Base-by-base conservation (phyloP, 202 grass and related monocot genomes). In the Setaria italica region DNA sequence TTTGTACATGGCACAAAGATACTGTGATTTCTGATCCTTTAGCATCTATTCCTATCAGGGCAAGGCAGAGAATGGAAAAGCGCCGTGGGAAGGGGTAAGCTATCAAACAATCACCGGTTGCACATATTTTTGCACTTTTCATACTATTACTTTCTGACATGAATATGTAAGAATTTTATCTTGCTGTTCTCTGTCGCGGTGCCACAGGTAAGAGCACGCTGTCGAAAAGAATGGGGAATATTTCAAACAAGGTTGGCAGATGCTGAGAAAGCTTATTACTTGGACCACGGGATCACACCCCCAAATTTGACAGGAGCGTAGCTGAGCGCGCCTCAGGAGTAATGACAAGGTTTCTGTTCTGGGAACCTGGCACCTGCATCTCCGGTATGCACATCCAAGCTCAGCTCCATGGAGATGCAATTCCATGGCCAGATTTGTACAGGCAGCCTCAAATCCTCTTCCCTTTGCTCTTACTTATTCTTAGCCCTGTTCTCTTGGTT, bases 21-120 rank as follows among this genome's bases (percentile, higher is more conserved):
- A 60, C 21, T 17, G 3, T 4, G 20, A 83, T 65, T 69, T 59
- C 91, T 84, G 35, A 80, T 72, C 72, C 43, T 76, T 39, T 56
- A 64, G 43, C 60, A 70, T 88, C 45, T 34, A 45, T 81, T 41
- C 65, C 70, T 86, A 14, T 9, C 87, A 97, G 95, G 95, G 92
- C 29, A 76, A 95, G 84, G 72, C 89, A 77, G 87, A 87, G 49
- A 85, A 91, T 53, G 92, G 90, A 82, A 95, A 57, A 87, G 85
- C 92, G 35, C 89, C 91, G 14, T 93, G 90, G 95, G 85, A 95
- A 92, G 92, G 92, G 87, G 95, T 97, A 91, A 76, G 92, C 74
- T 11, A 68, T 67, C 50, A 60, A 53, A 55, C 43, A 68, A 21
- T 55, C 19, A 45, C 29, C n/a, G 9, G 56, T 55, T 34, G 39